phyloP scores from a whole-genome alignment of 2,329 filamentous ascomycete species.

The Plenodomus tracheiphilus region DNA sequence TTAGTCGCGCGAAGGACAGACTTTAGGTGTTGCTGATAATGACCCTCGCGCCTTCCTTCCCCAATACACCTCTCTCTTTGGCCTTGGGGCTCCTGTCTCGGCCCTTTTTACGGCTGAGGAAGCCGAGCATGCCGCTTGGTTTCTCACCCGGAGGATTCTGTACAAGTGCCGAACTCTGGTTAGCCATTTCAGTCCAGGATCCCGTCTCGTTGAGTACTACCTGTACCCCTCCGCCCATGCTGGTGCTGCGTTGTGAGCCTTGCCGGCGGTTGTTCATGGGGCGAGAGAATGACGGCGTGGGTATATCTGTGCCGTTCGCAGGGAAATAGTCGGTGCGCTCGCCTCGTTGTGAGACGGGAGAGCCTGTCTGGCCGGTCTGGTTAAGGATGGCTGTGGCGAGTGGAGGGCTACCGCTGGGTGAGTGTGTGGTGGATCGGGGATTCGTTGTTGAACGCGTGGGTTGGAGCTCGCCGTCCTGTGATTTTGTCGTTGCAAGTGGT shows the following conservation, averaged over 20 bases:
- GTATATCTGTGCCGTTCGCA: slow-evolving; percentile 28
- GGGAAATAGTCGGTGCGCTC: slow-evolving; percentile 43
- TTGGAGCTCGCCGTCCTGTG: slow-evolving; percentile 45
- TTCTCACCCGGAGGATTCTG: slow-evolving; percentile 44
- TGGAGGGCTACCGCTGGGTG: slow-evolving; percentile 53
- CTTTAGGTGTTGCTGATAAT: slow-evolving; percentile 50
- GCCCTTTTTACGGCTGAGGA: slow-evolving; percentile 86
- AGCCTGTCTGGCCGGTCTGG: slow-evolving; percentile 27
- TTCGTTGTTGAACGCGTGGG: slow-evolving; percentile 41
- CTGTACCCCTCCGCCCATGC: slow-evolving; percentile 82
- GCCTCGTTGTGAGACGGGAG: slow-evolving; percentile 40
- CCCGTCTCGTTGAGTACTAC: slow-evolving; percentile 87
- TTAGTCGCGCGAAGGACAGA: no score
- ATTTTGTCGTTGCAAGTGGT: slow-evolving; percentile 34
- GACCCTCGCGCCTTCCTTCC: slow-evolving; percentile 86
- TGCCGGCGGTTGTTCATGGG: slow-evolving; percentile 54
- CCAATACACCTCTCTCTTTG: slow-evolving; percentile 87
- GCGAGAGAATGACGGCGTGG: slow-evolving; percentile 42
- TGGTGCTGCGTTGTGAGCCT: slow-evolving; percentile 70
- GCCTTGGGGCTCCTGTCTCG: slow-evolving; percentile 91
- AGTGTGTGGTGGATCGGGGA: slow-evolving; percentile 50
- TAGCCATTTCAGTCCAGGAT: slow-evolving; percentile 88
- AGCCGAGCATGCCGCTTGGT: slow-evolving; percentile 84
- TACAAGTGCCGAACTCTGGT: slow-evolving; percentile 75
- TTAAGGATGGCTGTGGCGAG: slow-evolving; percentile 35